Percentiles rank a stretch among this genome's conserved stretches.
phyloP scores from a whole-genome alignment of 2,329 filamentous ascomycete genomes.

The Sordariomycetes sp. region DNA sequence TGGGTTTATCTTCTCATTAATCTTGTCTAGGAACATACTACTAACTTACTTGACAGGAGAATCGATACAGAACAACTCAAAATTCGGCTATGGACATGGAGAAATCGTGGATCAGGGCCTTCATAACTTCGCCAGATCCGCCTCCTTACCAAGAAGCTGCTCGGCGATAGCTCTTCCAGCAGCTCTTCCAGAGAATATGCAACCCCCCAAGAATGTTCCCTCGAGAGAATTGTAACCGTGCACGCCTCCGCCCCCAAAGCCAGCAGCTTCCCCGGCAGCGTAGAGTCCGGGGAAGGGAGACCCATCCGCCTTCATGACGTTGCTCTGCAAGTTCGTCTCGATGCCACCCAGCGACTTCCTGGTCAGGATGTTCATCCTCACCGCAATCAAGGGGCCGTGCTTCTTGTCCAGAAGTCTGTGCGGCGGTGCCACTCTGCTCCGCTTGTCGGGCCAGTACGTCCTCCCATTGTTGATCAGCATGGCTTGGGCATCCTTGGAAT shows the following conservation, averaged over 20 bases:
- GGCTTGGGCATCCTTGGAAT: slow-evolving; percentile 50
- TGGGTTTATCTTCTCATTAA: too few relatives aligned
- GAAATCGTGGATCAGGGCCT: too few relatives aligned
- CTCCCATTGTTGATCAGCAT: slow-evolving; percentile 52
- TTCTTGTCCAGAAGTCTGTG: slow-evolving; percentile 43
- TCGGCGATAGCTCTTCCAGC: slow-evolving; percentile 46
- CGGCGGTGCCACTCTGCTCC: slow-evolving; percentile 40
- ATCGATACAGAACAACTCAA: too few relatives aligned
- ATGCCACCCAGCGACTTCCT: slow-evolving; percentile 52
- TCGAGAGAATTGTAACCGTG: slow-evolving; percentile 55
- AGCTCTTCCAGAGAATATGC: slow-evolving; percentile 51
- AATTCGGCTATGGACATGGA: too few relatives aligned
- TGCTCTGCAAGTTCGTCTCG: slow-evolving; percentile 48
- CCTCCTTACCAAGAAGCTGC: slow-evolving; percentile 19
- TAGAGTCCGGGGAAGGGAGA: slow-evolving; percentile 43
- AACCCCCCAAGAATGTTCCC: slow-evolving; percentile 53
- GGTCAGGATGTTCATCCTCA: slow-evolving; percentile 51
- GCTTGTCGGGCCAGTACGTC: slow-evolving; percentile 43
- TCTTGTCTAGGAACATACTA: too few relatives aligned
- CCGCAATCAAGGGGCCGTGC: slow-evolving; percentile 51
- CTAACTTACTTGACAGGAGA: too few relatives aligned
- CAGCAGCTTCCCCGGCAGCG: slow-evolving; percentile 50
- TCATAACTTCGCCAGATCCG: too few relatives aligned
- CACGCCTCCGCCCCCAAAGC: slow-evolving; percentile 53
- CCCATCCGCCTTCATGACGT: slow-evolving; percentile 42